Base-by-base conservation (phyloP, 352 stramenopile species). In the Globisporangium alternatum region DNA sequence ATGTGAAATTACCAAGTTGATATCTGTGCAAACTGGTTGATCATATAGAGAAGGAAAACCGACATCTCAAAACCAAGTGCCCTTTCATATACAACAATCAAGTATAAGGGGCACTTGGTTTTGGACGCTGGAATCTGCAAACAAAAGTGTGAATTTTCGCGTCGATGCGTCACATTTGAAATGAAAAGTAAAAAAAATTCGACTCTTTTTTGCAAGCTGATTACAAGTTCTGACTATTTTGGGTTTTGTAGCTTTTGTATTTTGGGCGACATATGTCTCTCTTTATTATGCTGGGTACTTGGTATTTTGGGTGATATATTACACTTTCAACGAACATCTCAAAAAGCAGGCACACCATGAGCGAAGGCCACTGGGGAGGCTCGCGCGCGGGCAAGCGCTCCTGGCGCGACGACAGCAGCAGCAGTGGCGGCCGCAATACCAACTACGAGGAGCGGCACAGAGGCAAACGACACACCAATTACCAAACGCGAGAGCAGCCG, bases 361-460 rank as follows among this genome's bases (percentile, higher is more conserved):
- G 25, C 56, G 56, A 41, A 13, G 2, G 30, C 3, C 31, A 13
- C n/a, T 33, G 56, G 39, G 12, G 51, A 43, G 51, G 10, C 5
- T 22, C 22, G 55, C 55, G 22, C 8, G 15, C 37, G 22, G 56
- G 37, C 49, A 66, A 66, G 51, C 60, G 60, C 15, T 17, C 51
- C 4, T 51, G 60, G 60, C 19, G 60, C 19, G 60, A 60, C 39
- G 25, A 56, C 39, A 43, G 19, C 12, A 43, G 19, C 12, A 17
- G 39, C 31, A 17, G 37, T 5, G 28, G 28, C 48, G 13, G 25
- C 1, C 30, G 30, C 30, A 8, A 28, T 54, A 51, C 2, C n/a
- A 22, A 56, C 28, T 39, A 56, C 49, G 13, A 37, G 58, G 60
- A 37, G 39, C 49, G 39, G 25, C 49, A 53, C 1, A 30, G 21